Base-by-base conservation (phyloP, 148 eudicot genomes). In the Nepenthes mirabilis region DNA sequence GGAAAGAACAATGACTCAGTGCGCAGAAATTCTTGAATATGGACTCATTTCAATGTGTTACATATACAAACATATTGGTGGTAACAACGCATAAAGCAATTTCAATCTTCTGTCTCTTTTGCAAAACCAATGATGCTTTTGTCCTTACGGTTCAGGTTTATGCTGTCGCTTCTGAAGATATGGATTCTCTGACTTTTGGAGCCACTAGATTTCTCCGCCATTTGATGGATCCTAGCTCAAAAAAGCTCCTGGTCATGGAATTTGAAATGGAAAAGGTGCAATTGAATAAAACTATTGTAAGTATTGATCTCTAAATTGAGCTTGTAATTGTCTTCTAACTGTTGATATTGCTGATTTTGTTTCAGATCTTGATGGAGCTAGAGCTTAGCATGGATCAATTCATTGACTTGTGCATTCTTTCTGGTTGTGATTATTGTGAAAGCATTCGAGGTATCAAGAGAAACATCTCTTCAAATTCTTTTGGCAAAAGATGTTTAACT, bases 161-260 rank as follows among this genome's bases (percentile, higher is more conserved):
- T 75, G 99, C 87, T 6, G 95, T 94, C 64, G 99, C 99, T 36
- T 94, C 99, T 47, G 99, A 94, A 75, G 99, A 89, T 72, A 89
- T 94, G 99, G 99, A 94, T 74, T 84, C 91, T 58, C 68, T 94
- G 34, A 94, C 99, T 59, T 94, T 94, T 84, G 99, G 99, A 67
- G 91, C 99, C 74, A 85, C 90, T 64, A 79, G 66, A 70, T 94
- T 94, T 78, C 87, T 94, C 33, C 97, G 99, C 55, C 97, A 94
- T 81, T 77, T 94, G 71, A 94, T 84, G 97, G 91, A 86, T 81
- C 97, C 99, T 56, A 89, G 95, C 79, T 82, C 99, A 66, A 86
- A 77, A 74, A 94, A 94, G 66, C 75, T 86, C 59, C 99, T 96
- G 53, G 99, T 94, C 52, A 86, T 94, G 99, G 99, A 94, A 76